Base-by-base conservation (phyloP, 495 filamentous ascomycete genomes). In the Choiromyces venosus region DNA sequence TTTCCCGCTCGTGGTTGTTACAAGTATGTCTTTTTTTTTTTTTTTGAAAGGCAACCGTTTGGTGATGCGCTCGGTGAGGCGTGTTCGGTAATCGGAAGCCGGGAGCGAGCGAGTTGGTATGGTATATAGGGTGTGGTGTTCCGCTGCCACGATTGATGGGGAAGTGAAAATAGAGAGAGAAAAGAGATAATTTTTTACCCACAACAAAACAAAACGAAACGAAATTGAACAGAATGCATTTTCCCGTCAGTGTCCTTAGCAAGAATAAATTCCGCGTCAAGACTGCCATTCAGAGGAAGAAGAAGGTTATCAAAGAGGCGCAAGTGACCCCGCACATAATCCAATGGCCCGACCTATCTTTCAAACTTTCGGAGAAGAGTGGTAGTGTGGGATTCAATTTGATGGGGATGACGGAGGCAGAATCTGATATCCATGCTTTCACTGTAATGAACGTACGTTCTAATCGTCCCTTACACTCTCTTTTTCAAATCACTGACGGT, bases 311-410 rank as follows among this genome's bases (percentile, higher is more conserved):
- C n/a, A n/a, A n/a, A n/a, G n/a, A n/a, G n/a, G n/a, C n/a, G n/a
- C n/a, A n/a, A n/a, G n/a, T n/a, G n/a, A n/a, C n/a, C n/a, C n/a
- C n/a, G n/a, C n/a, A 7, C 19, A 21, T 46, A 21, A 21, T 21
- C 19, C 42, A 5, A n/a, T 46, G 2, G 6, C 42, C 18, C 6
- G 42, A 0, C 39, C 39, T 42, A n/a, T n/a, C n/a, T n/a, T n/a
- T n/a, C n/a, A n/a, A n/a, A n/a, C n/a, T n/a, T n/a, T n/a, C n/a
- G n/a, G n/a, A n/a, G n/a, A n/a, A n/a, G n/a, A n/a, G n/a, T n/a
- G n/a, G n/a, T n/a, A n/a, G n/a, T n/a, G n/a, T n/a, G n/a, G 86
- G 85, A 71, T 83, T 84, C 76, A 85, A 86, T 65, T 79, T 83
- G 16, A 86, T 87, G 86, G 74, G 76, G 65, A 72, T 81, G 8